Base-by-base conservation (phyloP, 192 early-diverging fungal genomes). In the Entrophospora sp. region DNA sequence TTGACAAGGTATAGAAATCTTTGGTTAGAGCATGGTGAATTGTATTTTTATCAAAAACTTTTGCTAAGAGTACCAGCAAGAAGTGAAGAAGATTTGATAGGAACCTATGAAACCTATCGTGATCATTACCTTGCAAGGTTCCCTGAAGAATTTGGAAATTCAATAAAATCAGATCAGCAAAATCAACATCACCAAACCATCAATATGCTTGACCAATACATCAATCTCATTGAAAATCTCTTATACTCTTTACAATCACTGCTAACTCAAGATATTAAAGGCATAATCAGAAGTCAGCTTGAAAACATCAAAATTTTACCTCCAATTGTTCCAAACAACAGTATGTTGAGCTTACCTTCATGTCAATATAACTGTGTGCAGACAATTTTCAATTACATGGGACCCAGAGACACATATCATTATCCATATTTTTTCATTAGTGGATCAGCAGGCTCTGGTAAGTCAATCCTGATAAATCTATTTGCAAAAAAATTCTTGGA, bases 341-440 rank as follows among this genome's bases (percentile, higher is more conserved):
- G n/a, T n/a, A n/a, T n/a, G n/a, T n/a, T n/a, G n/a, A n/a, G n/a
- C n/a, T n/a, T n/a, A n/a, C n/a, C n/a, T n/a, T n/a, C n/a, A n/a
- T n/a, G n/a, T 16, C 10, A 13, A 53, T 14, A 53, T 8, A 7
- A 32, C 7, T 30, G n/a, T 31, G 28, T 12, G 5, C 14, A 34
- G 13, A 14, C 12, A 13, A 32, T 13, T 24, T 14, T 53, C 30
- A 34, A 53, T 16, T 32, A 32, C n/a, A 14, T 0, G 10, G 51
- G 30, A 31, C 42, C 42, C 16, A 53, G n/a, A 53, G 27, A 53
- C 16, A n/a, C n/a, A n/a, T 24, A 13, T 1, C 5, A 60, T 27
- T 60, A 42, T 6, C 57, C 37, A 0, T 60, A 60, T n/a, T 60
- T 60, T 40, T 60, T 60, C 4, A 40, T 60, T 2, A 60, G 36